Base-by-base conservation (phyloP, 2,329 filamentous ascomycete species). In the Penicillium sp. region DNA sequence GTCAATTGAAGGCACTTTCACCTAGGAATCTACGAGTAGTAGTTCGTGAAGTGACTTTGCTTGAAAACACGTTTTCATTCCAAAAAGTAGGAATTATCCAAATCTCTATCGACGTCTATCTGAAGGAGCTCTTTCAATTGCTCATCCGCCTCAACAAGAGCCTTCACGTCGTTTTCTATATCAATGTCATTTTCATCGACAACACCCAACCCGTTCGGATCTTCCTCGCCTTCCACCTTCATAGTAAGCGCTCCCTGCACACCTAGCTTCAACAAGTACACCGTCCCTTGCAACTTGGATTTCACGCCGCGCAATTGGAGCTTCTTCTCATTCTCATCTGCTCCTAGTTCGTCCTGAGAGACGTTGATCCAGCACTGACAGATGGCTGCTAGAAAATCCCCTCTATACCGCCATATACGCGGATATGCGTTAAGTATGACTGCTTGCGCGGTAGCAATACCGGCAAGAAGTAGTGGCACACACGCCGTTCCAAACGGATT, bases 351-450 rank as follows among this genome's bases (percentile, higher is more conserved):
- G 14, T 78, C 76, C 20, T 71, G 67, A 2, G 74, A 63, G 16
- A 84, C 64, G 59, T 82, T 83, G 3, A 85, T 68, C 85, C 85
- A 90, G 68, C 84, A 87, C 1, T 83, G 66, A 35, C 81, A 78
- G 1, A 90, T 61, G 0, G 82, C 83, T 62, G 81, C 82, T 47
- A 91, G 68, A 5, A 93, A 73, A 58, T 88, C 84, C 3, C 81
- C 83, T 26, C 83, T 76, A 75, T 89, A 86, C 28, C 75, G 73
- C 51, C 76, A 71, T 5, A 95, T 74, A 4, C 90, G 79, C 11
- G 89, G 87, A 85, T 90, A 91, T 58, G 83, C 84, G 58, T 81
- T 85, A 12, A 79, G 62, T 11, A 95, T 73, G 14, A 87, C 73
- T 0, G 75, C 73, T 52, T 84, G 79, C 21, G 90, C 64, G 1